Base-by-base conservation (phyloP, 1,284 basidiomycete species). In the Ceraceosorus guamensis region DNA sequence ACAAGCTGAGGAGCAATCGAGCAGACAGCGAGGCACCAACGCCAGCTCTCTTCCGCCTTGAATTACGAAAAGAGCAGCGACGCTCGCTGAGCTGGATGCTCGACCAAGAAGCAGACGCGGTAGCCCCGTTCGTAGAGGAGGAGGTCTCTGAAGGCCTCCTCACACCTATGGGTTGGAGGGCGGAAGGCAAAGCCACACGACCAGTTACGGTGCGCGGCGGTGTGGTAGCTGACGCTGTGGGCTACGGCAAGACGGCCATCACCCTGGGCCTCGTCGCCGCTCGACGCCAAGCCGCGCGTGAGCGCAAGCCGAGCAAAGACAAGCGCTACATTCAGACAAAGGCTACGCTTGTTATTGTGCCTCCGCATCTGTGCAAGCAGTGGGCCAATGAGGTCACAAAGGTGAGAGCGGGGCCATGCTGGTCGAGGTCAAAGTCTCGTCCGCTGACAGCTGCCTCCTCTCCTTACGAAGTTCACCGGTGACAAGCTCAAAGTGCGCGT, bases 241-340 rank as follows among this genome's bases (percentile, higher is more conserved):
- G 92, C 50, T 96, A 96, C 73, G 91, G 91, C 35, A 96, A 96
- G 79, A 96, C 91, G 0, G 91, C 91, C 31, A 95, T 96, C 66
- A 91, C 90, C 0, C 82, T 96, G 18, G 91, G 87, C 8, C 81
- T 96, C 54, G 66, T 69, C 57, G 66, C 67, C 5, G 57, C 63
- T 13, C 61, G 60, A 13, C 60, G 59, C 24, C 49, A 64, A 47
- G 53, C 35, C 46, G 55, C 18, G 56, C 60, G 4, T 54, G 57
- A 8, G 62, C 65, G 85, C 87, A 69, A 85, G 83, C 69, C 81
- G 83, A 55, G 79, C 78, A 52, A 81, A 41, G 82, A 87, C 34
- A 80, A 80, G 55, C 87, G 87, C 48, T 87, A 88, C 67, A 83
- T 91, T 49, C 76, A 82, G 10, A 81, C 64, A 84, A 87, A 86